Percentiles rank a stretch among this genome's conserved stretches.
phyloP scores from a whole-genome alignment of 2,329 filamentous ascomycete genomes.

The Cryphonectria carpinicola region DNA sequence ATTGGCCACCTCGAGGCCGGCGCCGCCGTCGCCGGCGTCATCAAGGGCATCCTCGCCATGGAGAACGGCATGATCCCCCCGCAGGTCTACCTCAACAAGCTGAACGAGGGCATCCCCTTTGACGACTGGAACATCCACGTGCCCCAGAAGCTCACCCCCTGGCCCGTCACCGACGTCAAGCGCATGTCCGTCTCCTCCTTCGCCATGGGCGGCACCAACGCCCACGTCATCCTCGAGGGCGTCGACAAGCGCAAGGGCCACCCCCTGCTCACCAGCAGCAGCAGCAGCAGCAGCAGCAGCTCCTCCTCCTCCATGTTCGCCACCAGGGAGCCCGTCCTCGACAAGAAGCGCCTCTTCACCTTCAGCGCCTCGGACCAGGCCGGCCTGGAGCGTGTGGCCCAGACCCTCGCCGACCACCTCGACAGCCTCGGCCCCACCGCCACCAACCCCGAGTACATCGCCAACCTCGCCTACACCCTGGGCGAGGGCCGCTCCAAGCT shows the following conservation, averaged over 20 bases:
- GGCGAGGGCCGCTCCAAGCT: conserved; percentile 33
- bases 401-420: conserved; percentile 42
- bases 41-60: conserved; percentile 49
- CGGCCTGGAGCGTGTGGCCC: conserved; percentile 38
- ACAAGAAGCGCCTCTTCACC: conserved; percentile 46
- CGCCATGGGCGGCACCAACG: conserved; percentile 22
- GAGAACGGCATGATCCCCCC: conserved; percentile 46
- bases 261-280: conserved; percentile 21
- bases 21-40: conserved; percentile 46
- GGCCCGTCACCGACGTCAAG: conserved; percentile 20
- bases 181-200: conserved; percentile 23
- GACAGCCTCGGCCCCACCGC: conserved; percentile 38
- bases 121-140: conserved; percentile 25
- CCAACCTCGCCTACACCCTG: conserved; percentile 53
- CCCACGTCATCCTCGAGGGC: conserved; percentile 22
- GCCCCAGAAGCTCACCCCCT: conserved; percentile 21
- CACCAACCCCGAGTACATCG: conserved; percentile 35
- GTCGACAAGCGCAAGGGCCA: conserved; percentile 25
- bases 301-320: conserved; percentile 19
- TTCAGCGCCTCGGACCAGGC: conserved; percentile 44
- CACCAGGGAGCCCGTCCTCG: conserved; percentile 20
- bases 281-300: background rate
- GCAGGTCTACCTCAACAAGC: conserved; percentile 41
- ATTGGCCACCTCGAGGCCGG: conserved; percentile 51
- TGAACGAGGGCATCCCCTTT: conserved; percentile 23